Evolutionary conservation across 2,329 filamentous ascomycete species (phyloP).

Genomic region (Tolypocladium ophioglossoides): DNA sequence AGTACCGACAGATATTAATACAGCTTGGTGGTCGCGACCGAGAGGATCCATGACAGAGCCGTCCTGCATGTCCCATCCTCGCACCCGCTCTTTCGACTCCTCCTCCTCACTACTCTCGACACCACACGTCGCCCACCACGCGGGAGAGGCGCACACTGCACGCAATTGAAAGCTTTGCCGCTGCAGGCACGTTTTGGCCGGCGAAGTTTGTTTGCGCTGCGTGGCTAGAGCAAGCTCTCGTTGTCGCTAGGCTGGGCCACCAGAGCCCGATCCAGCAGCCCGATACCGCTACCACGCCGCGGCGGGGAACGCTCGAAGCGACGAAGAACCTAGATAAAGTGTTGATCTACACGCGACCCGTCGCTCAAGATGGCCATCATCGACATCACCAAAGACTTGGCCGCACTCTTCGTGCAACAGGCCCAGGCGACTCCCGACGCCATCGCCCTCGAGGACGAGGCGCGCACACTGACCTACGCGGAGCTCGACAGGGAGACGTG

Average conservation of each 20-base stretch:
- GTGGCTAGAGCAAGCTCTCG: background rate
- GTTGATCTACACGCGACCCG: no score
- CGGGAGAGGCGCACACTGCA: background rate
- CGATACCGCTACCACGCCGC: background rate
- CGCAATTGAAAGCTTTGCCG: background rate
- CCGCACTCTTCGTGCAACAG: slow-evolving; percentile 61
- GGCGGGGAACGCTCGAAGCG: no score
- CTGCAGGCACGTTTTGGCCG: background rate
- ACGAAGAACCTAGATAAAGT: no score
- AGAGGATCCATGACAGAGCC: background rate
- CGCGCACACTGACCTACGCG: slow-evolving; percentile 56
- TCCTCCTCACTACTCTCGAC: background rate
- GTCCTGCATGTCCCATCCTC: background rate
- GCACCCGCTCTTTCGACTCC: background rate
- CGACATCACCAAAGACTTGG: slow-evolving; percentile 61
- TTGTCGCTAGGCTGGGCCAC: background rate
- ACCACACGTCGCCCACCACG: background rate
- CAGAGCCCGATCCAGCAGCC: background rate
- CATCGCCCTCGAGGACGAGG: slow-evolving; percentile 62
- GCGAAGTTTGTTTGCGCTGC: background rate
- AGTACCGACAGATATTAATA: no score
- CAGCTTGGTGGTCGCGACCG: background rate
- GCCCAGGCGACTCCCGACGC: slow-evolving; percentile 57
- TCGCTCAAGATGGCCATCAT: slow-evolving; percentile 47
- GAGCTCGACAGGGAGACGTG: slow-evolving; percentile 60